A percentile compares a stretch with the other conserved stretches of the same genome.
phyloP scores from a whole-genome alignment of 768 basidiomycete species.

The Agrocybe praecox region DNA sequence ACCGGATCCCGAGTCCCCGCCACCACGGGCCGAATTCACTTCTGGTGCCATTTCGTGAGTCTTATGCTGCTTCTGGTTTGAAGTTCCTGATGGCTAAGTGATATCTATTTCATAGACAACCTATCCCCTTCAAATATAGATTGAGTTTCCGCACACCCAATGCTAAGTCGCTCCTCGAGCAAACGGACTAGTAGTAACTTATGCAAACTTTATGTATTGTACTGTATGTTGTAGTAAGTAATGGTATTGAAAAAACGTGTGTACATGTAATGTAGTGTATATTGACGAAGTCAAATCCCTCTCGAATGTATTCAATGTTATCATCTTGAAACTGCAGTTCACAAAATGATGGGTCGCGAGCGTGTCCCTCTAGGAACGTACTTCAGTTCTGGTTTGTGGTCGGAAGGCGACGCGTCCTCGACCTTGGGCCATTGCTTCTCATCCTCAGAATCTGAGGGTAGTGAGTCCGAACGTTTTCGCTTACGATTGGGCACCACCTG shows the following conservation, averaged over 20 bases:
- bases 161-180: background rate
- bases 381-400: background rate
- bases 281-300: too few species aligned
- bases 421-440: too few species aligned
- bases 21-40: background rate
- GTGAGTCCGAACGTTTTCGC: background rate
- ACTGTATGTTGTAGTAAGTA: too few species aligned
- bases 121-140: background rate
- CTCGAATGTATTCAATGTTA: too few species aligned
- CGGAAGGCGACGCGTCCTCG: background rate
- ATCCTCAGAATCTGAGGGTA: background rate
- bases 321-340: too few species aligned
- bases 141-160: background rate
- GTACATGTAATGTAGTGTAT: too few species aligned
- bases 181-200: background rate
- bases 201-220: too few species aligned
- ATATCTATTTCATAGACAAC: background rate
- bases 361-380: background rate
- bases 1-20: slow-evolving; percentile 1
- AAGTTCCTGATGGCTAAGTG: too few species aligned
- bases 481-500: background rate
- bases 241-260: too few species aligned
- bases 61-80: background rate
- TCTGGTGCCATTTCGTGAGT: background rate
- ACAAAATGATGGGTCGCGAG: background rate